phyloP scores from a whole-genome alignment of 2,329 filamentous ascomycete genomes.

The Hansfordia pulvinata region DNA sequence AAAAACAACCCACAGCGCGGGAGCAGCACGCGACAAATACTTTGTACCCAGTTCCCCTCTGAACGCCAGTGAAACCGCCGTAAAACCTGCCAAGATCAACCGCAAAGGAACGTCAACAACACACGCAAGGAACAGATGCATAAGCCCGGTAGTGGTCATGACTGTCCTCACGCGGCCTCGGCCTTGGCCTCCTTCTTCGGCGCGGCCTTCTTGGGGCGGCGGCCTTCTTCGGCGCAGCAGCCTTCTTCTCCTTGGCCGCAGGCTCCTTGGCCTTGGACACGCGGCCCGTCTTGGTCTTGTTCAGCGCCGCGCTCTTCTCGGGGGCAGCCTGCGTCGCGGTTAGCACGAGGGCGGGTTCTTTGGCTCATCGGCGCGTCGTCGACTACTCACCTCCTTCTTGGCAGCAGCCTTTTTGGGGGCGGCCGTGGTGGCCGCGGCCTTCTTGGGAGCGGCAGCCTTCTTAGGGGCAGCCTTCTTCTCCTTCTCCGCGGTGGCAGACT shows the following conservation, averaged over 20 bases:
- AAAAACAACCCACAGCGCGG: slow-evolving; percentile 15
- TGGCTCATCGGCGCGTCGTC: slow-evolving; percentile 27
- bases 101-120: slow-evolving; percentile 21
- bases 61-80: slow-evolving; percentile 18
- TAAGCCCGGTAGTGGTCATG: too few relatives aligned
- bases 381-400: slow-evolving; percentile 28
- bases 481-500: slow-evolving; percentile 33
- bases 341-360: too few relatives aligned
- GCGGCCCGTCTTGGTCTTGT: slow-evolving; percentile 28
- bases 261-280: slow-evolving; percentile 9
- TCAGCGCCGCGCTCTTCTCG: slow-evolving; percentile 21
- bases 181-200: slow-evolving; percentile 23
- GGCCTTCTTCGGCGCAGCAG: slow-evolving; percentile 28
- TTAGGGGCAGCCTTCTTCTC: slow-evolving; percentile 76
- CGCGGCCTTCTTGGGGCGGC: slow-evolving; percentile 28
- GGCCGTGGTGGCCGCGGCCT: slow-evolving; percentile 38
- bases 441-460: slow-evolving; percentile 25
- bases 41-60: slow-evolving; percentile 16
- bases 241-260: slow-evolving; percentile 23
- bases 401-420: slow-evolving; percentile 16
- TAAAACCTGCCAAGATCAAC: slow-evolving; percentile 15
- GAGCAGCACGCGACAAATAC: slow-evolving; percentile 12
- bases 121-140: slow-evolving; percentile 7
- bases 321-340: slow-evolving; percentile 33
- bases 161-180: slow-evolving; percentile 14